phyloP scores from a whole-genome alignment of 495 filamentous ascomycete genomes.

The Penicillium cataractarum region DNA sequence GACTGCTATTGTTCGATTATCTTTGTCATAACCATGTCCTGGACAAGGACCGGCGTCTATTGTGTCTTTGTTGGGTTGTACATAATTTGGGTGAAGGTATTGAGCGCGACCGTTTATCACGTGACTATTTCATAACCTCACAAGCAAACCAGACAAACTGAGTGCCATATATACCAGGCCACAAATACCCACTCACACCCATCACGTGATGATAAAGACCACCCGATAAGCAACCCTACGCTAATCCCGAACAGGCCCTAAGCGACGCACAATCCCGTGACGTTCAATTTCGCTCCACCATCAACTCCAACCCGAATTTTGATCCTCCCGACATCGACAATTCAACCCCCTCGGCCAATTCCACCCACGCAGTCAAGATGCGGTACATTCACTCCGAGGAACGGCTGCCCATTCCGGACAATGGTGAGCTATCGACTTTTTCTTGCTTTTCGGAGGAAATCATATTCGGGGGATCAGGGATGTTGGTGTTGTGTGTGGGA shows the following conservation, averaged over 20 bases:
- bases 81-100: background rate
- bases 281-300: constrained; percentile 53
- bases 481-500: constrained; percentile 10
- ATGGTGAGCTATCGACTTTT: constrained; percentile 70
- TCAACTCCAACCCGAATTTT: constrained; percentile 48
- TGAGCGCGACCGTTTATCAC: background rate
- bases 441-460: constrained; percentile 18
- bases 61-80: background rate
- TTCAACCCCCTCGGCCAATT: constrained; percentile 50
- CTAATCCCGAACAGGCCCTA: constrained; percentile 44
- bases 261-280: constrained; percentile 57
- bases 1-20: background rate
- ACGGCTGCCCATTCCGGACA: constrained; percentile 89
- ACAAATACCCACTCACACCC: background rate
- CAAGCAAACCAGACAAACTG: background rate
- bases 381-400: constrained; percentile 98
- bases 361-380: constrained; percentile 72
- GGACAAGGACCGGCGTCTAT: constrained; percentile 5
- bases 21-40: constrained; percentile 8
- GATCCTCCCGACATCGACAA: constrained; percentile 54
- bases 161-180: background rate
- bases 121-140: background rate
- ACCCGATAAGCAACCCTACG: constrained; percentile 46
- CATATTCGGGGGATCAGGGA: background rate
- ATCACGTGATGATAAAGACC: constrained; percentile 20